phyloP scores from a whole-genome alignment of 2,329 filamentous ascomycete species.

The Exophiala sp. region DNA sequence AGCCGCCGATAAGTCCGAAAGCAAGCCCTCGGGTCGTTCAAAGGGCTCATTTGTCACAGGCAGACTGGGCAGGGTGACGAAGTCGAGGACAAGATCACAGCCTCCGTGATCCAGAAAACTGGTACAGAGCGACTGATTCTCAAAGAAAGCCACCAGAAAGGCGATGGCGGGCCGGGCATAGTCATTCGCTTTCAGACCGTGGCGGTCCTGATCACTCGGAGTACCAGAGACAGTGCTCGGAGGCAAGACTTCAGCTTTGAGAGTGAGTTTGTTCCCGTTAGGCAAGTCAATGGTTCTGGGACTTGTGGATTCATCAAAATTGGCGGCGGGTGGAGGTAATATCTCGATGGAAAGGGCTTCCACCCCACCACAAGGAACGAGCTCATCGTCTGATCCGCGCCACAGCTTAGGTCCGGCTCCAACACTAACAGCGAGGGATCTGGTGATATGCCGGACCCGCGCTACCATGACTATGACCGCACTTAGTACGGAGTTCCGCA shows the following conservation, averaged over 20 bases:
- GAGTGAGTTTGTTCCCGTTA: slow-evolving; percentile 34
- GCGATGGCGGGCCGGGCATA: slow-evolving; percentile 71
- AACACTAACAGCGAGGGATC: slow-evolving; percentile 59
- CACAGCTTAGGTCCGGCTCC: slow-evolving; percentile 77
- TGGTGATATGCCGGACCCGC: slow-evolving; percentile 68
- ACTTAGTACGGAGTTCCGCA: slow-evolving; percentile 73
- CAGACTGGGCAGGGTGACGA: slow-evolving; percentile 74
- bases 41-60: slow-evolving; percentile 38
- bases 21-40: slow-evolving; percentile 48
- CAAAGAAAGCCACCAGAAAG: slow-evolving; percentile 72
- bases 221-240: slow-evolving; percentile 6
- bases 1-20: slow-evolving; percentile 65
- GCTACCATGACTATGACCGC: slow-evolving; percentile 86
- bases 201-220: slow-evolving; percentile 42
- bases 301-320: slow-evolving; percentile 9
- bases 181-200: slow-evolving; percentile 53
- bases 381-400: slow-evolving; percentile 53
- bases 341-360: slow-evolving; percentile 24
- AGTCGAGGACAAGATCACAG: slow-evolving; percentile 69
- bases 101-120: slow-evolving; percentile 72
- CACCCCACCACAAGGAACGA: slow-evolving; percentile 53
- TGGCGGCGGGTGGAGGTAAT: slow-evolving; percentile 9
- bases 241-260: slow-evolving; percentile 18
- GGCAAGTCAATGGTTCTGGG: slow-evolving; percentile 31
- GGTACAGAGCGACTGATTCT: slow-evolving; percentile 64